Evolutionary conservation across 2,329 filamentous ascomycete genomes (phyloP).

Genomic region (Nemania diffusa): DNA sequence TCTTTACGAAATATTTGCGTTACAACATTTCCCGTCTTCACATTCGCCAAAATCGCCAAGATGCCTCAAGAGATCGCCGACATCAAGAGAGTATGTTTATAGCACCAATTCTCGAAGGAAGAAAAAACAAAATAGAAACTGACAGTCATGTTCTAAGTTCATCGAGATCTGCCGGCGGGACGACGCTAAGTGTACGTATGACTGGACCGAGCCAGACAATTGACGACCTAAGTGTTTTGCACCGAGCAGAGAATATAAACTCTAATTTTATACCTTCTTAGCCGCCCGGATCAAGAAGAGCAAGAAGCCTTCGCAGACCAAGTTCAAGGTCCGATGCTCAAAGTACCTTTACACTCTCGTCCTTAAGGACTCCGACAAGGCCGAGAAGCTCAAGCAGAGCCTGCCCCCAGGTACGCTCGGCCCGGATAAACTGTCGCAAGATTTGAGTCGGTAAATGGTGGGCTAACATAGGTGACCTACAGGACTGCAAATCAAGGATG

Average conservation of each 20-base stretch:
- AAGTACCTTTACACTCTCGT: conserved; percentile 97
- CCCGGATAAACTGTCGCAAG: not conserved
- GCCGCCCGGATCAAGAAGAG: conserved; percentile 97
- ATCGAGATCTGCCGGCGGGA: conserved; percentile 99
- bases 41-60: conserved; percentile 67
- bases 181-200: conserved; percentile 95
- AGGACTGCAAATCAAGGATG: conserved; percentile 65
- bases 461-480: conserved; percentile 34
- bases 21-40: conserved; percentile 38
- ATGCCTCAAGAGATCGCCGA: conserved; percentile 99
- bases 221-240: conserved; percentile 19
- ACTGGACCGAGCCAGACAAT: conserved; percentile 25
- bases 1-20: conserved; percentile 34
- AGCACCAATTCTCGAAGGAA: not conserved
- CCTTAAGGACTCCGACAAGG: conserved; percentile 98
- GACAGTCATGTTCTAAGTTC: conserved; percentile 72
- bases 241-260: conserved; percentile 20
- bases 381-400: conserved; percentile 99
- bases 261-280: conserved; percentile 56
- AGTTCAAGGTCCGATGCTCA: conserved; percentile 99
- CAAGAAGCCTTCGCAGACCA: conserved; percentile 89
- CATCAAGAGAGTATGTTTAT: conserved; percentile 79
- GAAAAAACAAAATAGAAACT: conserved; percentile 23
- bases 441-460: conserved; percentile 1
- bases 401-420: conserved; percentile 87